These are phyloP conservation scores for Echinochloa phyllopogon DNA, from an alignment of 176 grass and related monocot species.

Conservation along the genomic window DNA sequence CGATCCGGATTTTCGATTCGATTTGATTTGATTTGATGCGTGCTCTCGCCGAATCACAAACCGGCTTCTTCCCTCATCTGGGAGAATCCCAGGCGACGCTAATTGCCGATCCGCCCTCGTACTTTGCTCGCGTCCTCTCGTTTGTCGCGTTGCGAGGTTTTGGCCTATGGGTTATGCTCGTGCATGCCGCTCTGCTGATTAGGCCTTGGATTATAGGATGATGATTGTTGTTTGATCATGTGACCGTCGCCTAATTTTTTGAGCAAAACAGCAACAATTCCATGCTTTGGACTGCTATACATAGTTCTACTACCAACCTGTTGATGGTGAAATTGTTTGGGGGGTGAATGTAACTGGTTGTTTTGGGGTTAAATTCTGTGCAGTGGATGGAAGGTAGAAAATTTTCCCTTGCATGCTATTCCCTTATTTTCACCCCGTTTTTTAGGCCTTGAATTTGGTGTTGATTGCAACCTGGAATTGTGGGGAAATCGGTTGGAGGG, in stretches of 20 bases:
- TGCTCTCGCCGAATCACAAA: background rate
- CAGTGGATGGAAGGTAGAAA: constrained; percentile 6
- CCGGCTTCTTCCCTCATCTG: background rate
- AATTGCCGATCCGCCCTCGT: constrained; percentile 11
- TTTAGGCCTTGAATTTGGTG: background rate
- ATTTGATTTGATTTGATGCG: constrained; percentile 20
- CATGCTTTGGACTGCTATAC: background rate
- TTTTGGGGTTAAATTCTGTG: background rate
- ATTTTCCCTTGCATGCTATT: constrained; percentile 8
- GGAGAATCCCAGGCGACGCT: constrained; percentile 4
- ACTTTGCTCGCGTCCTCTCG: constrained; percentile 28
- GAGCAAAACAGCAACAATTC: constrained; percentile 17
- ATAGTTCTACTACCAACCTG: background rate
- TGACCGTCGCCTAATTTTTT: constrained; percentile 31
- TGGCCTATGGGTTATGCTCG: background rate
- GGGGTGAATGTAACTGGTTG: background rate
- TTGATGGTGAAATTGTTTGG: background rate
- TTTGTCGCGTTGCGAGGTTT: constrained; percentile 47
- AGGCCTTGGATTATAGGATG: background rate
- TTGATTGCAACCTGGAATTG: background rate
- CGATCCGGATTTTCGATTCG: too few relatives aligned
- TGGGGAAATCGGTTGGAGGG: background rate
- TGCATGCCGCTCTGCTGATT: background rate
- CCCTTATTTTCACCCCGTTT: background rate
- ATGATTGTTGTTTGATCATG: constrained; percentile 20